Base-by-base conservation (phyloP, 345 rosid species). In the Brassica rapa region DNA sequence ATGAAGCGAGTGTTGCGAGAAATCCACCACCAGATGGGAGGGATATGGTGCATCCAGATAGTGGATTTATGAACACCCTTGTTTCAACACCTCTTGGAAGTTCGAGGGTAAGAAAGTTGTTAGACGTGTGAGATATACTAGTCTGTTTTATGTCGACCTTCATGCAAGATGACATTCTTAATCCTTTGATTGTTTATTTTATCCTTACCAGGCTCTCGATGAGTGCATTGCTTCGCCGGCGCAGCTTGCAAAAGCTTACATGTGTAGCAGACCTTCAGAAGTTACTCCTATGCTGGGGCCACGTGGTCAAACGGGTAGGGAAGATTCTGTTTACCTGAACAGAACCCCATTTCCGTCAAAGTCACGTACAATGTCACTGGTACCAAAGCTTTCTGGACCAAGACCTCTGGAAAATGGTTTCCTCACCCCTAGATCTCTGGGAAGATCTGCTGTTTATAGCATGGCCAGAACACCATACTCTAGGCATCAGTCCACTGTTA, bases 221-320 rank as follows among this genome's bases (percentile, higher is more conserved):
- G 92, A 89, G 82, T 85, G 93, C 76, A 82, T 81, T 81, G 89
- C 89, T 62, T 88, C 96, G 43, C 98, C 99, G 68, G 89, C 92
- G 49, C 95, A 91, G 89, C 96, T 96, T 84, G 98, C 99, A 80
- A 93, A 87, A 84, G 94, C 91, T 71, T 95, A 88, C 89, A 95
- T 93, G 98, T 91, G 90, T 57, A 86, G 88, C 80, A 87, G 94
- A 86, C 88, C 92, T 64, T 87, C 93, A 51, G 90, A 87, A 82
- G 86, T 87, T 66, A 86, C 91, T 46, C 86, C 91, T 74, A 82
- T 62, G 77, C 78, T 85, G 49, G 85, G 84, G 30, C 74, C 81
- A 53, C 86, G 81, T 19, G 77, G 77, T 78, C 89, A 83, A 84
- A 70, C 82, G 37, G 69, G 66, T 24, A 83, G 80, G 70, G 93